Evolutionary conservation across 495 filamentous ascomycete species (phyloP).

Genomic region (Aspergillus saccharolyticus): DNA sequence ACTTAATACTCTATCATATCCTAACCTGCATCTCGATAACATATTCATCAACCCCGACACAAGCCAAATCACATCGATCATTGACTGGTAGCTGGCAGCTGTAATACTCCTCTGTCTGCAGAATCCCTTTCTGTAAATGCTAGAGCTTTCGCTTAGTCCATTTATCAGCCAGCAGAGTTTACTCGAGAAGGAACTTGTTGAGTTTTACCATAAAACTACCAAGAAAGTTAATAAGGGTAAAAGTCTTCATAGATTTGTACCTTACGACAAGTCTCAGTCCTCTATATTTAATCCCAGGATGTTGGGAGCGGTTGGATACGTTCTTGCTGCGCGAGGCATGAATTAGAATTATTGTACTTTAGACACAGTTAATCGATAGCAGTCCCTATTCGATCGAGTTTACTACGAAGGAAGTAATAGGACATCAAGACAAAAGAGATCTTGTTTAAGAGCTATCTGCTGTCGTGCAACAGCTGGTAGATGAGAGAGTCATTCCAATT

Average conservation of each 20-base stretch:
- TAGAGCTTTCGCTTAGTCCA: neutral
- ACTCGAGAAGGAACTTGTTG: no score
- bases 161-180: no score
- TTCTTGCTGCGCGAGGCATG: neutral
- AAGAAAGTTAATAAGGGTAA: neutral
- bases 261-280: neutral
- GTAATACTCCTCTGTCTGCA: constrained; percentile 3
- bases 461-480: neutral
- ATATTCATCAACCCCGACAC: constrained; percentile 30
- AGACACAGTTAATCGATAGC: neutral
- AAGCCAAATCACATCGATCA: constrained; percentile 23
- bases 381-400: neutral
- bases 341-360: neutral
- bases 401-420: neutral
- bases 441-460: neutral
- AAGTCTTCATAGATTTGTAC: neutral
- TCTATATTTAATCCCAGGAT: neutral
- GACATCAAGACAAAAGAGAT: neutral
- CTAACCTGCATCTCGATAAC: constrained; percentile 31
- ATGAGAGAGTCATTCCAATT: neutral
- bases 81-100: constrained; percentile 27
- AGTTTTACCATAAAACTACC: no score
- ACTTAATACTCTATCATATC: constrained; percentile 24
- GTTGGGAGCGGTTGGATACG: neutral
- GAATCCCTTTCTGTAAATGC: constrained; percentile 2